Base-by-base conservation (phyloP, 306 rosid species). In the Luffa acutangula region DNA sequence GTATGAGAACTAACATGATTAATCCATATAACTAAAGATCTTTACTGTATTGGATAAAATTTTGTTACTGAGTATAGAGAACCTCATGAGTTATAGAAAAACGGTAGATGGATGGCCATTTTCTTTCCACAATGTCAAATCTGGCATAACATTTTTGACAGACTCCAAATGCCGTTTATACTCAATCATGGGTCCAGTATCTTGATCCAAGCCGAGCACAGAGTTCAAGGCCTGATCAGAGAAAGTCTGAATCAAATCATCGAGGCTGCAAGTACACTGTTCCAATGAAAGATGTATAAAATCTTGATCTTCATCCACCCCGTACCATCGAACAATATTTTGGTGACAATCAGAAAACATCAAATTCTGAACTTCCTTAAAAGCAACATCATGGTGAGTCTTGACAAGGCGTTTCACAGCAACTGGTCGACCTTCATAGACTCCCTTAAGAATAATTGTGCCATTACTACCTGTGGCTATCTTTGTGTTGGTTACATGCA, bases 401-500 rank as follows among this genome's bases (percentile, higher is more conserved):
- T 85, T 89, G 67, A 94, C 94, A 49, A 94, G 94, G 74, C 98
- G 96, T 78, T 94, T 92, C 56, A 94, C 94, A 80, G 98, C 98
- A 81, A 93, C 96, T 12, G 82, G 80, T 17, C 97, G 89, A 14
- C 97, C 88, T 76, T 90, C 97, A 76, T 91, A 91, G 63, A 73
- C 74, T 84, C 98, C 98, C 80, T 91, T 93, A 2, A 93, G 87
- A 11, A 93, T 88, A 84, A 93, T 49, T 4, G 98, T 91, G 18
- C 93, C 98, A 67, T 93, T 93, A 81, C 98, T 93, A 78, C 98
- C n/a, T 81, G 85, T 91, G 31, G 96, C 95, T 80, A 93, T 93
- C 85, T 91, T 92, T 65, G 53, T 86, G 71, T 83, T 85, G 21
- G 97, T 89, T 66, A 91, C 81, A 13, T 85, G 41, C 46, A 91